Evolutionary conservation across 805 yeast species (phyloP).

Genomic region (Peterozyma xylosa): DNA sequence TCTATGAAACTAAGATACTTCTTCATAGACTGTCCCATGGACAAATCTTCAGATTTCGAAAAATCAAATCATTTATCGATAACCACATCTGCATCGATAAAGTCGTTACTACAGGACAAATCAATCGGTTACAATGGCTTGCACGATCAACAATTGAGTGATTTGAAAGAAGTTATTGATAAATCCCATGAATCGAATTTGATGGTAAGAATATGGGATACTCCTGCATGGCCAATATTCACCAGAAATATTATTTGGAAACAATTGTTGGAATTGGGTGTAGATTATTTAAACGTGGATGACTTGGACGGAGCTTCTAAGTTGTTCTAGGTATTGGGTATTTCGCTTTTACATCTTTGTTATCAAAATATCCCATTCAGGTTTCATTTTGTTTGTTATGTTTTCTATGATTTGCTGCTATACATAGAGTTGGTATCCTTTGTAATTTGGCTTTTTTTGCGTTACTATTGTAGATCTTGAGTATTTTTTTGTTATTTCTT

Average conservation of each 20-base stretch:
- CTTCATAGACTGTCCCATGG: slow-evolving; percentile 50
- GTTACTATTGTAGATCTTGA: no score
- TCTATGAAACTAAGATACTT: slow-evolving; percentile 21
- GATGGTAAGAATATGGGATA: slow-evolving; percentile 64
- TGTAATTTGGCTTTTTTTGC: no score
- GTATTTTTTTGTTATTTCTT: no score
- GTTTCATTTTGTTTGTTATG: no score
- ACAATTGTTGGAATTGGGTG: slow-evolving; percentile 36
- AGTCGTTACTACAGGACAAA: slow-evolving; percentile 12
- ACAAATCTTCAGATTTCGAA: slow-evolving; percentile 9
- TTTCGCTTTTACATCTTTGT: no score
- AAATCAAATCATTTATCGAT: slow-evolving; percentile 15
- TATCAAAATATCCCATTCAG: no score
- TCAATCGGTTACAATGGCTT: slow-evolving; percentile 21
- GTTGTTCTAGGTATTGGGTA: not conserved
- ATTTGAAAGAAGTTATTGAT: slow-evolving; percentile 15
- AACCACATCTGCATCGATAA: slow-evolving; percentile 16
- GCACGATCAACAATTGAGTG: slow-evolving; percentile 21
- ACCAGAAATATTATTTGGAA: slow-evolving; percentile 40
- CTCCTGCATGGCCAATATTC: slow-evolving; percentile 53
- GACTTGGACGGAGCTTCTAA: slow-evolving; percentile 28
- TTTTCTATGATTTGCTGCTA: no score
- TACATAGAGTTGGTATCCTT: no score
- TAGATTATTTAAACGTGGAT: slow-evolving; percentile 58
- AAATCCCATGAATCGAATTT: slow-evolving; percentile 43